These are phyloP conservation scores for Cordyceps cicadae DNA, from an alignment of 2,329 filamentous ascomycete genomes.

Conservation along the genomic window DNA sequence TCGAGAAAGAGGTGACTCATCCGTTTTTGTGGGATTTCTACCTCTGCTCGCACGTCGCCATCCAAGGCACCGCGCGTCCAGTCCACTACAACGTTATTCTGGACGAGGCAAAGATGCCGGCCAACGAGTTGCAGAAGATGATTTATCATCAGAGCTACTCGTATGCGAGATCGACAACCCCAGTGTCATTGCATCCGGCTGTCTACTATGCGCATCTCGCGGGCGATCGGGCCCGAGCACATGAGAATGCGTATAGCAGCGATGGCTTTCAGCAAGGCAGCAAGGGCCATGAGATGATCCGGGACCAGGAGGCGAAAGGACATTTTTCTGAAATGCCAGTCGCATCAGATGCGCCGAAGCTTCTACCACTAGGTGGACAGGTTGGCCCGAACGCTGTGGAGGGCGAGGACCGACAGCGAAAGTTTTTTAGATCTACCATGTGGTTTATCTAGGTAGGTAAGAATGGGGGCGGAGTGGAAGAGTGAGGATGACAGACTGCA, in stretches of 20 bases:
- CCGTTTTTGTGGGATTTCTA: conserved; percentile 88
- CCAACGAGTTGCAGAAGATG: conserved; percentile 71
- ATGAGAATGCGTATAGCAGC: conserved; percentile 49
- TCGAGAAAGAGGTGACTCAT: conserved; percentile 85
- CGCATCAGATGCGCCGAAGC: conserved; percentile 20
- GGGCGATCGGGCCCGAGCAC: conserved; percentile 67
- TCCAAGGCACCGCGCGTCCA: conserved; percentile 88
- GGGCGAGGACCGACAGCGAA: conserved; percentile 25
- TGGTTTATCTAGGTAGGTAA: conserved; percentile 32
- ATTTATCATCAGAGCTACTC: conserved; percentile 95
- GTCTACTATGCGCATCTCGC: conserved; percentile 96
- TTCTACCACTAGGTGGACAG: conserved; percentile 25
- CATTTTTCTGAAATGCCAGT: conserved; percentile 18
- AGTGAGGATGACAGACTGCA: too few relatives aligned
- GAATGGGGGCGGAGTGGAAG: not conserved
- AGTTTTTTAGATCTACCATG: conserved; percentile 33
- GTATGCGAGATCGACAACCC: conserved; percentile 84
- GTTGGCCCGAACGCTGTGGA: conserved; percentile 15
- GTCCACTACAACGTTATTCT: conserved; percentile 86
- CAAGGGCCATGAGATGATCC: conserved; percentile 34
- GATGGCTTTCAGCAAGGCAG: conserved; percentile 35
- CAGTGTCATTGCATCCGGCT: conserved; percentile 79
- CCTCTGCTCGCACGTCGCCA: conserved; percentile 55
- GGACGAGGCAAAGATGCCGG: conserved; percentile 64
- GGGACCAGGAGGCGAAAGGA: conserved; percentile 33